phyloP scores from a whole-genome alignment of 108 stramenopile species.

The Aurantiochytrium sp. region DNA sequence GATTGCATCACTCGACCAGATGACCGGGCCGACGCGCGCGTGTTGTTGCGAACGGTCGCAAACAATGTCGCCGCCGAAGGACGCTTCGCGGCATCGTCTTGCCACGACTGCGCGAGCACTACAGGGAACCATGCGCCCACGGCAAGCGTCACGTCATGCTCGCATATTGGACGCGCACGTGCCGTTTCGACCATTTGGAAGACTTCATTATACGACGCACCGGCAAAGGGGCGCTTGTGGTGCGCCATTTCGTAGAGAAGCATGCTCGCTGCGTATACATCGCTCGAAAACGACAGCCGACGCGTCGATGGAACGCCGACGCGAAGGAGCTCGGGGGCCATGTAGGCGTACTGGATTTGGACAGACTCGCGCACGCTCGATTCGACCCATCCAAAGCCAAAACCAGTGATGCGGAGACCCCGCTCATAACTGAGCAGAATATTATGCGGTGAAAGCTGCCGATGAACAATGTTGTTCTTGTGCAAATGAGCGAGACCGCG shows the following conservation, averaged over 20 bases:
- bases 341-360: not conserved
- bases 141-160: not conserved
- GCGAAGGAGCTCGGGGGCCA: not conserved
- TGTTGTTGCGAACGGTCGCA: not conserved
- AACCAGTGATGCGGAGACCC: not conserved
- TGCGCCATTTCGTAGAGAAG: not conserved
- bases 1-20: not conserved
- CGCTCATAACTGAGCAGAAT: not conserved
- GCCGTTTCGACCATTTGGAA: not conserved
- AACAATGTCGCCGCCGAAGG: not conserved
- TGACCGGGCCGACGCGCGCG: not conserved
- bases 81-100: not conserved
- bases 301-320: not conserved
- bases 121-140: not conserved
- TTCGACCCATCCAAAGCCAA: conserved; percentile 12
- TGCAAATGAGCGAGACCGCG: conserved; percentile 85
- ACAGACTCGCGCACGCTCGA: not conserved
- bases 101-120: not conserved
- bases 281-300: not conserved
- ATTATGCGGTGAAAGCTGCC: conserved; percentile 60
- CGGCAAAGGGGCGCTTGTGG: not conserved
- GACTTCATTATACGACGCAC: not conserved
- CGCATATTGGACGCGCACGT: not conserved
- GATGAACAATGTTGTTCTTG: conserved; percentile 78
- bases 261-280: not conserved